Percentiles rank a stretch among this genome's conserved stretches.
phyloP scores from a whole-genome alignment of 129 eudicot genomes.

The Lactuca sativa region DNA sequence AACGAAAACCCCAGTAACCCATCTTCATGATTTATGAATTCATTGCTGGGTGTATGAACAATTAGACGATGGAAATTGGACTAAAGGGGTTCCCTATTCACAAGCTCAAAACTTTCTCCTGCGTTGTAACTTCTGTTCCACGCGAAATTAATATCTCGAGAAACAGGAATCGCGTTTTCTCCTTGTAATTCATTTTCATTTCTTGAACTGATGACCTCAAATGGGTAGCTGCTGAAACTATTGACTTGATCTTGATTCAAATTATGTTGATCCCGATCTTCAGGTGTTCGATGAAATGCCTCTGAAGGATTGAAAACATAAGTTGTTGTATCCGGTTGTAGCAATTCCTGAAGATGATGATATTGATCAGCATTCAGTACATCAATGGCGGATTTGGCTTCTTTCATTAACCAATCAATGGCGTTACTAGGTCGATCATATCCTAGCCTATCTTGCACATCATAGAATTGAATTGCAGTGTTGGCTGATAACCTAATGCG shows the following conservation, averaged over 20 bases:
- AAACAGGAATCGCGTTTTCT: conserved; percentile 17
- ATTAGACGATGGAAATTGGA: conserved; percentile 32
- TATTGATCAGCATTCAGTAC: conserved; percentile 30
- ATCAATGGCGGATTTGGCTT: conserved; percentile 68
- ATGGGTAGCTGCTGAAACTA: conserved; percentile 13
- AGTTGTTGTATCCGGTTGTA: not conserved
- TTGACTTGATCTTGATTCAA: not conserved
- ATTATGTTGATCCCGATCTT: conserved; percentile 8
- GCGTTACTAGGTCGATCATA: conserved; percentile 77
- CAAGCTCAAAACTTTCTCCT: conserved; percentile 4
- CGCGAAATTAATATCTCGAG: not conserved
- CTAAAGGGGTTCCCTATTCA: conserved; percentile 48
- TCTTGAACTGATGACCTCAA: conserved; percentile 15
- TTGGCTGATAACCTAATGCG: conserved; percentile 65
- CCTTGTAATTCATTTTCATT: conserved; percentile 16
- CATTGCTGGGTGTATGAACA: conserved; percentile 13
- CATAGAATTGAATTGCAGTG: conserved; percentile 75
- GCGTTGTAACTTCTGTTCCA: conserved; percentile 4
- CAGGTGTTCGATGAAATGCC: conserved; percentile 1
- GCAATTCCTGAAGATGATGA: not conserved
- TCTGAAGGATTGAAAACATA: not conserved
- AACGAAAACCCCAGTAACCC: conserved; percentile 13
- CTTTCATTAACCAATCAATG: conserved; percentile 77
- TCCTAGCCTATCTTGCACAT: conserved; percentile 80
- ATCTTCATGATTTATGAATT: conserved; percentile 15